These are phyloP conservation scores for Naegleria fowleri DNA, from an alignment of 208 protist genomes.

Conservation along the genomic window DNA sequence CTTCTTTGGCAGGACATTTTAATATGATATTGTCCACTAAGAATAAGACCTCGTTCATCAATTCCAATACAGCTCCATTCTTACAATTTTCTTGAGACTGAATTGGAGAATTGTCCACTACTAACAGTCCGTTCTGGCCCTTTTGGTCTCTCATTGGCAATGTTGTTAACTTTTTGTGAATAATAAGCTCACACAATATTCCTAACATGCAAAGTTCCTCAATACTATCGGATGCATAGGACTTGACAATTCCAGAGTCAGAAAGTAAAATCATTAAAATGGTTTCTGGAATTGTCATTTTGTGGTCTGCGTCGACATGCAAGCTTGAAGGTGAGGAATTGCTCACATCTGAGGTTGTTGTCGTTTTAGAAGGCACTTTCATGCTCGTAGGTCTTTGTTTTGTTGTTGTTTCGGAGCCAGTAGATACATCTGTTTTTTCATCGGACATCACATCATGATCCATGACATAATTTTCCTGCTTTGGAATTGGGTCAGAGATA, in stretches of 20 bases:
- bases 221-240: background rate
- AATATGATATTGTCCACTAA: background rate
- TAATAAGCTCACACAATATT: slow-evolving; percentile 7
- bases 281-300: background rate
- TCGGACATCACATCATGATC: too few species aligned
- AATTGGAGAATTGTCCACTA: background rate
- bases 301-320: background rate
- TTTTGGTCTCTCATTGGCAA: background rate
- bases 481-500: too few species aligned
- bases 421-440: background rate
- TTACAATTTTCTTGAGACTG: background rate
- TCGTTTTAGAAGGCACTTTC: background rate
- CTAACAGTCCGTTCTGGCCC: background rate
- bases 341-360: background rate
- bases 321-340: background rate
- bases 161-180: background rate
- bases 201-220: background rate
- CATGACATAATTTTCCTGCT: too few species aligned
- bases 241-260: background rate
- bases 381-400: background rate
- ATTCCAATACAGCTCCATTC: background rate
- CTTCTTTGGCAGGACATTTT: background rate
- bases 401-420: background rate
- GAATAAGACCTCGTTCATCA: background rate
- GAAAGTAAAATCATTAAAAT: background rate